Evolutionary conservation across 345 rosid genomes (phyloP).

Genomic region (Populus ilicifolia): DNA sequence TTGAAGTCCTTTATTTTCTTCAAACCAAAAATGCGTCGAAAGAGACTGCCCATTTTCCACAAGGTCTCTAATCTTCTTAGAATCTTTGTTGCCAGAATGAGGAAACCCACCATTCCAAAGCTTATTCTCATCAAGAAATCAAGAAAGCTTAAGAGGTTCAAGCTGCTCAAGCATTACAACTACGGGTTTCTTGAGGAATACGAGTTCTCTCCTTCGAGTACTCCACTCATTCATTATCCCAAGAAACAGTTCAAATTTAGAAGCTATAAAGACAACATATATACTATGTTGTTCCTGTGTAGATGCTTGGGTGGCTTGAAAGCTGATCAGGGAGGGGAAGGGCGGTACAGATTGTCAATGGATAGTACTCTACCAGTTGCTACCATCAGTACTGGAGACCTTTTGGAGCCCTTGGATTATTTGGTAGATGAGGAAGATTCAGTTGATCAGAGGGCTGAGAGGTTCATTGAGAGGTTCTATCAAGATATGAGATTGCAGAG

Average conservation of each 20-base stretch:
- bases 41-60: conserved; percentile 24
- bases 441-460: conserved; percentile 70
- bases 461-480: conserved; percentile 60
- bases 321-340: conserved; percentile 14
- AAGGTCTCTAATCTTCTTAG: conserved; percentile 37
- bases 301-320: conserved; percentile 38
- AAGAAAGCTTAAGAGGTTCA: conserved; percentile 29
- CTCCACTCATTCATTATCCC: conserved; percentile 6
- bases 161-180: conserved; percentile 27
- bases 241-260: not conserved
- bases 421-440: conserved; percentile 30
- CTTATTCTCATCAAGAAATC: conserved; percentile 33
- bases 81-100: conserved; percentile 26
- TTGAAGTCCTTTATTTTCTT: not conserved
- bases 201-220: conserved; percentile 49
- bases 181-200: conserved; percentile 40
- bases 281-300: conserved; percentile 31
- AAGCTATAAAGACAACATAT: not conserved
- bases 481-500: conserved; percentile 63
- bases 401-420: conserved; percentile 8
- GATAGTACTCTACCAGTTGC: conserved; percentile 23
- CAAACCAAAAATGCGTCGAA: conserved; percentile 1
- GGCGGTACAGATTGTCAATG: conserved; percentile 12
- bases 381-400: conserved; percentile 2
- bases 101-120: conserved; percentile 37